phyloP scores from a whole-genome alignment of 2,329 filamentous ascomycete species.

The Colletotrichum filicis region DNA sequence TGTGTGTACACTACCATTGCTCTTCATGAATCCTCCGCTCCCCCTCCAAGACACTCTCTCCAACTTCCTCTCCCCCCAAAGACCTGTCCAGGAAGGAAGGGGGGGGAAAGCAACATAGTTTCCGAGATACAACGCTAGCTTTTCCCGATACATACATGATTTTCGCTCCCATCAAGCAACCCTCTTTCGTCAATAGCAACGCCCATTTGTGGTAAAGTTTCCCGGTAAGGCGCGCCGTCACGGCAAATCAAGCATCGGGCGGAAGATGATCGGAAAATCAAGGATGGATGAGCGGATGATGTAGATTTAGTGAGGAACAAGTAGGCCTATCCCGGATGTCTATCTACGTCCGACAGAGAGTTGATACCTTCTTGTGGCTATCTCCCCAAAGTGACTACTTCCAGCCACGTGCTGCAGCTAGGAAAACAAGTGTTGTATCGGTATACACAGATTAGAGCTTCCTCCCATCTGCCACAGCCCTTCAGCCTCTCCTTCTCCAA shows the following conservation, averaged over 20 bases:
- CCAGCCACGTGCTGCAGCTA: background rate
- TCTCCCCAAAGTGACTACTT: slow-evolving; percentile 18
- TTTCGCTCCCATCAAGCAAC: background rate
- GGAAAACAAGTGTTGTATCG: slow-evolving; percentile 21
- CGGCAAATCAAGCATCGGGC: background rate
- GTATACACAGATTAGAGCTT: slow-evolving; percentile 35
- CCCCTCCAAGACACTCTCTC: background rate
- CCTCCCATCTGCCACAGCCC: slow-evolving; percentile 13
- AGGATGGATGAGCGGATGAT: slow-evolving; percentile 8
- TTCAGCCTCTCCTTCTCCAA: background rate
- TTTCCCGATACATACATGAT: slow-evolving; percentile 2
- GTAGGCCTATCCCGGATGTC: slow-evolving; percentile 30
- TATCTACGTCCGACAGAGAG: slow-evolving; percentile 24
- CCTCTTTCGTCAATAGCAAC: background rate
- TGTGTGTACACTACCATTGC: too few species aligned
- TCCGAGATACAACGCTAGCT: slow-evolving; percentile 13
- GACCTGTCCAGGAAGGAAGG: too few species aligned
- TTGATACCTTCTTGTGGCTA: slow-evolving; percentile 10
- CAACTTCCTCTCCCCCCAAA: background rate
- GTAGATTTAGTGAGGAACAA: slow-evolving; percentile 32
- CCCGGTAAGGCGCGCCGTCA: background rate
- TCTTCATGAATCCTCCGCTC: background rate
- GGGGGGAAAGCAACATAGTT: background rate
- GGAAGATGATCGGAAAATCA: background rate
- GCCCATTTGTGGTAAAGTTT: slow-evolving; percentile 4